Base-by-base conservation (phyloP, 2,329 filamentous ascomycete species). In the Fusarium continuum region DNA sequence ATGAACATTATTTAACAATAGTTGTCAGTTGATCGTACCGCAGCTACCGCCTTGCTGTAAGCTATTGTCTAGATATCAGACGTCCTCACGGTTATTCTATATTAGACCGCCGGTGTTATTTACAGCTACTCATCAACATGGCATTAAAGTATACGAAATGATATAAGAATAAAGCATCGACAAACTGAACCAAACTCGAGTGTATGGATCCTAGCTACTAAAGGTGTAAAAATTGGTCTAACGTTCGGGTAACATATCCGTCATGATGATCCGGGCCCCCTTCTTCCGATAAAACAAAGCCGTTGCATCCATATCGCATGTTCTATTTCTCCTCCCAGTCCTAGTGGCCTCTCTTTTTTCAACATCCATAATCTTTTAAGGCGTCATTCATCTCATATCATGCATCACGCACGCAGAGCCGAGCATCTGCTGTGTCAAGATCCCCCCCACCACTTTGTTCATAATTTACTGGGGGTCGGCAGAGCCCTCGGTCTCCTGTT, bases 401-500 rank as follows among this genome's bases (percentile, higher is more conserved):
- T 66, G 53, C 35, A 40, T 41, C 39, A 28, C 39, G 19, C 45
- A 40, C 52, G 26, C 38, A 43, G 52, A 29, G 35, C 22, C 38
- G 19, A 17, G 45, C 16, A 13, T 48, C 51, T 51, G 44, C 39
- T 25, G 44, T 43, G 47, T 26, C 50, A 40, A 44, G 19, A 22
- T 23, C 26, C 29, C 16, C 35, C 45, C 34, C 35, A n/a, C n/a
- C n/a, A n/a, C n/a, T 25, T 48, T 17, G 13, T n/a, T 53, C 43
- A 44, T 45, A 57, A 52, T 70, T 70, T 77, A 78, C 73, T 77
- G 73, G 46, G 73, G 66, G 55, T 75, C 75, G 32, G 71, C 61
- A 31, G 77, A 70, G 69, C 82, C 82, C 65, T 85, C 82, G 13
- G 41, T 41, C 68, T 86, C 83, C 17, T 82, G 73, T 76, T 83